These are phyloP conservation scores for Phaeosphaeriaceae sp. DNA, from an alignment of 2,329 filamentous ascomycete genomes.

Conservation along the genomic window DNA sequence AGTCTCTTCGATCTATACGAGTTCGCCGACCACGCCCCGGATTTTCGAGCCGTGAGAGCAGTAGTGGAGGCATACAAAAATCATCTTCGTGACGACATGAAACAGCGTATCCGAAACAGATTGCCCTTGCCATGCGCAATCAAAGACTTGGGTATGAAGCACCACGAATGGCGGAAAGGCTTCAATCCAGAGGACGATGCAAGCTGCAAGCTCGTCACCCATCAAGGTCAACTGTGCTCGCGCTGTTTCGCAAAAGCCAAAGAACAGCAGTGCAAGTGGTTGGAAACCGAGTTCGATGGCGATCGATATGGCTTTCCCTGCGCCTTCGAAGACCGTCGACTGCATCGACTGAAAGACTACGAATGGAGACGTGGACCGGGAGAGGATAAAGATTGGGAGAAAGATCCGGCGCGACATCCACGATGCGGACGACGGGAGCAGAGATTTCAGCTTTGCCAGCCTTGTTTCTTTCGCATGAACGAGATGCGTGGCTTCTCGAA, in stretches of 20 bases:
- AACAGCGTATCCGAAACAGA: slow-evolving; percentile 27
- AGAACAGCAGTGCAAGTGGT: slow-evolving; percentile 28
- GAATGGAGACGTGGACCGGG: slow-evolving; percentile 31
- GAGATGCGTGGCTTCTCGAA: slow-evolving; percentile 32
- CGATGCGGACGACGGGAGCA: slow-evolving; percentile 24
- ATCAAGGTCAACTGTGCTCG: slow-evolving; percentile 30
- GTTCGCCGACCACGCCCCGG: slow-evolving; percentile 17
- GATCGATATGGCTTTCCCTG: slow-evolving; percentile 32
- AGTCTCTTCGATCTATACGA: slow-evolving; percentile 30
- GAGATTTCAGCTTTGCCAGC: slow-evolving; percentile 30
- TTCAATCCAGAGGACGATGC: slow-evolving; percentile 31
- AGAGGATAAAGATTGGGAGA: slow-evolving; percentile 33
- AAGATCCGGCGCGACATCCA: slow-evolving; percentile 28
- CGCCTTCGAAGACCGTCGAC: slow-evolving; percentile 25
- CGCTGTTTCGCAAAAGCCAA: slow-evolving; percentile 29
- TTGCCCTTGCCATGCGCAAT: slow-evolving; percentile 31
- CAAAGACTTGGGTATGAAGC: slow-evolving; percentile 30
- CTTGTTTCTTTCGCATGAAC: slow-evolving; percentile 32
- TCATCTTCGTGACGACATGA: slow-evolving; percentile 26
- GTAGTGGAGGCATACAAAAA: slow-evolving; percentile 26
- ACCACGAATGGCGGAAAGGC: slow-evolving; percentile 23
- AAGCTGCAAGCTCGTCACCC: slow-evolving; percentile 26
- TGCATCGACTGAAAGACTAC: slow-evolving; percentile 20
- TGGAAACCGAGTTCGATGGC: slow-evolving; percentile 25
- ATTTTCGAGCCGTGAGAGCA: slow-evolving; percentile 16